phyloP scores from a whole-genome alignment of 2,329 filamentous ascomycete species.

The Xenosphaeropsis pyriputrescens region DNA sequence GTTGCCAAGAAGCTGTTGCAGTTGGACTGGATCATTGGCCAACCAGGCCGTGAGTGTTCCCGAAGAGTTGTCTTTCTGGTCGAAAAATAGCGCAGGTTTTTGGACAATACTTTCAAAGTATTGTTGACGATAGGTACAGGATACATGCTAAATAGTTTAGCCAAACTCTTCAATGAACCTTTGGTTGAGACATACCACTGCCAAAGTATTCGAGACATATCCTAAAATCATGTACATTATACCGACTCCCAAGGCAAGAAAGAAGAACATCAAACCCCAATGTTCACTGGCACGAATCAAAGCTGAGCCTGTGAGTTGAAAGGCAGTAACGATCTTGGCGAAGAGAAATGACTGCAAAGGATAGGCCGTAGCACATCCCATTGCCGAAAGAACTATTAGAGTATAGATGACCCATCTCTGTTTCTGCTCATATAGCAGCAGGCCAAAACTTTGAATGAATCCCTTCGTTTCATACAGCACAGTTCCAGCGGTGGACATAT shows the following conservation, averaged over 20 bases:
- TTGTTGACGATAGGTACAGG: constrained; percentile 23
- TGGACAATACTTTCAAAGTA: constrained; percentile 28
- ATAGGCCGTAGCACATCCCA: constrained; percentile 19
- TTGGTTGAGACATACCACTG: constrained; percentile 16
- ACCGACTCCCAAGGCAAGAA: constrained; percentile 24
- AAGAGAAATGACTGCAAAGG: constrained; percentile 20
- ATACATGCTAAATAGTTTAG: constrained; percentile 14
- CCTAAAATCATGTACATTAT: constrained; percentile 18
- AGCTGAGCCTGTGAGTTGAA: constrained; percentile 7
- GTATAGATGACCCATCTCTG: constrained; percentile 30
- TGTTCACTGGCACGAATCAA: constrained; percentile 21
- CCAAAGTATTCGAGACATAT: constrained; percentile 23
- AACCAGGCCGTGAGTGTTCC: constrained; percentile 30
- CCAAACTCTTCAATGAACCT: constrained; percentile 14
- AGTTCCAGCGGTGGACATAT: constrained; percentile 7
- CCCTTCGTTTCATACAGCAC: constrained; percentile 18
- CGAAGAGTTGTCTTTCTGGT: constrained; percentile 27
- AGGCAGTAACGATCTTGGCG: constrained; percentile 17
- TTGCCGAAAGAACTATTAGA: constrained; percentile 26
- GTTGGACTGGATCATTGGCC: constrained; percentile 29
- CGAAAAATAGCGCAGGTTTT: constrained; percentile 26
- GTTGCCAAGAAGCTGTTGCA: constrained; percentile 32
- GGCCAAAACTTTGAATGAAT: constrained; percentile 35
- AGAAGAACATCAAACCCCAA: constrained; percentile 34
- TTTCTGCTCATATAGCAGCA: constrained; percentile 37